phyloP scores from a whole-genome alignment of 73 alveolate genomes.

The Blepharisma stoltei region DNA sequence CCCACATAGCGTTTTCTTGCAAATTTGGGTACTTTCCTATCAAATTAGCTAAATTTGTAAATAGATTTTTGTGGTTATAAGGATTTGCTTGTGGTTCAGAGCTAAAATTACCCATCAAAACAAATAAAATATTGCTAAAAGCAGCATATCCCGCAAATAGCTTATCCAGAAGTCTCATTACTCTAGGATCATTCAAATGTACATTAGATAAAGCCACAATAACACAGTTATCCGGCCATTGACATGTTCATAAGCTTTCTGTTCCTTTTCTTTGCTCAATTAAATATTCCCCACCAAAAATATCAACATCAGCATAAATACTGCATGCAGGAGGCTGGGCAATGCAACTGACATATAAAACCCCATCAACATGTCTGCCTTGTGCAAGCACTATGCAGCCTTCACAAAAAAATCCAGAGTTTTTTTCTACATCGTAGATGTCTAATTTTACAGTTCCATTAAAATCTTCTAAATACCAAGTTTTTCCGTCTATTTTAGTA shows the following conservation, averaged over 20 bases:
- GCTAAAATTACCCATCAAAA: slow-evolving; percentile 3
- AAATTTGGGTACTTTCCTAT: neutral
- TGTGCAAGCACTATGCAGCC: slow-evolving; percentile 22
- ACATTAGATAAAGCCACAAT: neutral
- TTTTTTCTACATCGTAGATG: neutral
- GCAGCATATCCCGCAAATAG: neutral
- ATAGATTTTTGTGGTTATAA: neutral
- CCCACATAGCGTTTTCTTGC: slow-evolving; percentile 9
- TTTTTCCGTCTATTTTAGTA: neutral
- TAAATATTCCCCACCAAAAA: neutral
- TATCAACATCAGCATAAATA: neutral
- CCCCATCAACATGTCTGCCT: neutral
- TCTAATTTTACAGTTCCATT: neutral
- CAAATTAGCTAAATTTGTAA: neutral
- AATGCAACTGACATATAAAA: neutral
- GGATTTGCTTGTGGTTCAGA: neutral
- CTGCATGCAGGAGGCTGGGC: slow-evolving; percentile 24
- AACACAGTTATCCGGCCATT: slow-evolving; percentile 13
- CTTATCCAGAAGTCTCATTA: neutral
- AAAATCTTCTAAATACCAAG: slow-evolving; percentile 21
- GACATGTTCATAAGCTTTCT: neutral
- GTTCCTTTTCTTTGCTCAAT: too few species aligned
- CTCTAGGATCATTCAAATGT: slow-evolving; percentile 10
- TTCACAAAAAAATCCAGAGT: slow-evolving; percentile 21
- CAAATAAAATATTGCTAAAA: neutral